Evolutionary conservation across 495 filamentous ascomycete genomes (phyloP), one percentile per base, ranked within the genome.

Genomic region (Penicillium waksmanii): DNA sequence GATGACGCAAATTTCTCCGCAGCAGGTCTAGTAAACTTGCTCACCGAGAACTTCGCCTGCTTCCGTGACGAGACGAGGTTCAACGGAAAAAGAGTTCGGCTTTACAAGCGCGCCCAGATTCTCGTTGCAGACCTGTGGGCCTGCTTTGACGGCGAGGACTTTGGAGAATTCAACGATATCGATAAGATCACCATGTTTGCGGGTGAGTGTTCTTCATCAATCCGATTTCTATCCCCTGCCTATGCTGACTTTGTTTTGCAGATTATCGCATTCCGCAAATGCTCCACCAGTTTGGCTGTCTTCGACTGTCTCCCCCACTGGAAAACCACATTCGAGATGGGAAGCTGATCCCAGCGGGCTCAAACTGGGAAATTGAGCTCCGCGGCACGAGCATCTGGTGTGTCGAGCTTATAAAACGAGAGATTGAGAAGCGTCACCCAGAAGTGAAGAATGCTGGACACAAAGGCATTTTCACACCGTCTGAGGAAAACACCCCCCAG

Each of bases 201-300:
- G 57, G 84, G 83, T 85, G 73, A 47, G 74, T 25, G 36, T 13
- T 13, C 15, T 51, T 1, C 7, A 10, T 5, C 5, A 35, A 8
- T 23, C 21, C 34, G 10, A n/a, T 21, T 19, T 11, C 8, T 33
- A 8, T 34, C 11, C 40, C 40, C 18, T 35, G 25, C n/a, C 1
- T 27, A 2, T 15, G n/a, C 56, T 65, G 46, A 68, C 13, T 3
- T 11, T 46, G 13, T 19, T 15, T 19, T 15, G n/a, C 33, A 80
- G 95, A 99, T 77, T 98, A 99, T 69, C 87, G 95, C 25, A 87
- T 99, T 35, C 95, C 95, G 5, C 95, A 98, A 77, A 97, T 97
- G 64, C 83, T 99, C 5, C 82, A 96, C 64, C 82, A 84, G 23
- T 80, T 99, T 25, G 90, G 91, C 36, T 95, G 91, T 58, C 78